Evolutionary conservation across 345 rosid genomes (phyloP).

Genomic region (Balakata baccata): DNA sequence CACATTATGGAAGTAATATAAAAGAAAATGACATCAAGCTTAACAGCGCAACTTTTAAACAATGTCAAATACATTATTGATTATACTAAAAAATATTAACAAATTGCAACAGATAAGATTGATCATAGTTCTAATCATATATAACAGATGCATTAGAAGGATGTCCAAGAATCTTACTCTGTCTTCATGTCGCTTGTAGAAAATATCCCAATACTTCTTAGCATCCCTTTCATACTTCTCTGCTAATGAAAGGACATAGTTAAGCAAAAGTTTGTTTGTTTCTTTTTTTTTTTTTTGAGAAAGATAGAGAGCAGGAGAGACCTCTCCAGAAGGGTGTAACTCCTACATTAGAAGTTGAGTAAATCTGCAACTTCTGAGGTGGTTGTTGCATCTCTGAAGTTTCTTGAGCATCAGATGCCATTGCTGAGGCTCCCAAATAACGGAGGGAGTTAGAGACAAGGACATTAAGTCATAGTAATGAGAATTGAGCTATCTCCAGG

Average conservation of each 20-base stretch:
- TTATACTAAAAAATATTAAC: neutral
- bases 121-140: neutral
- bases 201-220: slow-evolving; percentile 83
- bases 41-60: neutral
- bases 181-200: slow-evolving; percentile 82
- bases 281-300: neutral
- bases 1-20: neutral
- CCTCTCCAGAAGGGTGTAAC: slow-evolving; percentile 83
- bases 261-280: neutral
- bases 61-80: neutral
- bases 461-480: neutral
- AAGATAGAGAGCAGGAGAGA: slow-evolving; percentile 8
- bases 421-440: slow-evolving; percentile 5
- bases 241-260: slow-evolving; percentile 17
- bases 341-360: slow-evolving; percentile 49
- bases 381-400: slow-evolving; percentile 34
- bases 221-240: slow-evolving; percentile 88
- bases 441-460: neutral
- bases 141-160: neutral
- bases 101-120: neutral
- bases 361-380: slow-evolving; percentile 57
- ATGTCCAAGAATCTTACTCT: slow-evolving; percentile 31
- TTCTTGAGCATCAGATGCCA: slow-evolving; percentile 34
- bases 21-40: neutral
- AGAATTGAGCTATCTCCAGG: neutral